Evolutionary conservation across 2,329 filamentous ascomycete species (phyloP).

Genomic region (Cladophialophora psammophila): DNA sequence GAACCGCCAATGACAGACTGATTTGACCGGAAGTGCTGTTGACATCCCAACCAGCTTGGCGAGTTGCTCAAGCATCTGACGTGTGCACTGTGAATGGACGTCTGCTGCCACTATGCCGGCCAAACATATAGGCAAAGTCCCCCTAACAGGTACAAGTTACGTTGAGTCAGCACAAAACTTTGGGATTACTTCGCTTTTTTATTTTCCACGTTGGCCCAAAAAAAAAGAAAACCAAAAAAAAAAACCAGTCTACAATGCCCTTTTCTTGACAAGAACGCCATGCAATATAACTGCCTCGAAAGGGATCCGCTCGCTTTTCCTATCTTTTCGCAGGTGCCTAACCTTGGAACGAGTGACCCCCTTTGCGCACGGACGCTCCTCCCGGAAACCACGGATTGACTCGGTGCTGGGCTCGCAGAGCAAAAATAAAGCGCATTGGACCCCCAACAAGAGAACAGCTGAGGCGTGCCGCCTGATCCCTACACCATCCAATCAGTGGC

Average conservation of each 20-base stretch:
- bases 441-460: background rate
- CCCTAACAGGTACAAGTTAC: background rate
- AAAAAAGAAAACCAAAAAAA: too few relatives aligned
- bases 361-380: background rate
- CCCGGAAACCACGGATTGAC: background rate
- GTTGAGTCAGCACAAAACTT: constrained; percentile 12
- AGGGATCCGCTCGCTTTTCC: constrained; percentile 1
- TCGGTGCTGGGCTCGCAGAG: constrained; percentile 8
- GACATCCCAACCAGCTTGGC: constrained; percentile 17
- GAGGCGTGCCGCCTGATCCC: constrained; percentile 10
- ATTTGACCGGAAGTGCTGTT: constrained; percentile 4
- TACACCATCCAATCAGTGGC: constrained; percentile 1
- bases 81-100: constrained; percentile 36
- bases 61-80: constrained; percentile 31
- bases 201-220: background rate
- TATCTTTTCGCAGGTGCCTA: background rate
- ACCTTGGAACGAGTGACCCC: background rate
- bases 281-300: background rate
- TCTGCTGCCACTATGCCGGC: constrained; percentile 9
- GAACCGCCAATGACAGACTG: constrained; percentile 11
- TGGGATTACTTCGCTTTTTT: background rate
- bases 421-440: background rate
- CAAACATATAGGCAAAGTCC: constrained; percentile 22
- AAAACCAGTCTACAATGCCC: background rate
- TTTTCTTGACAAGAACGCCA: background rate